phyloP scores from a whole-genome alignment of 2,329 filamentous ascomycete species.

The Diaporthe velutina region DNA sequence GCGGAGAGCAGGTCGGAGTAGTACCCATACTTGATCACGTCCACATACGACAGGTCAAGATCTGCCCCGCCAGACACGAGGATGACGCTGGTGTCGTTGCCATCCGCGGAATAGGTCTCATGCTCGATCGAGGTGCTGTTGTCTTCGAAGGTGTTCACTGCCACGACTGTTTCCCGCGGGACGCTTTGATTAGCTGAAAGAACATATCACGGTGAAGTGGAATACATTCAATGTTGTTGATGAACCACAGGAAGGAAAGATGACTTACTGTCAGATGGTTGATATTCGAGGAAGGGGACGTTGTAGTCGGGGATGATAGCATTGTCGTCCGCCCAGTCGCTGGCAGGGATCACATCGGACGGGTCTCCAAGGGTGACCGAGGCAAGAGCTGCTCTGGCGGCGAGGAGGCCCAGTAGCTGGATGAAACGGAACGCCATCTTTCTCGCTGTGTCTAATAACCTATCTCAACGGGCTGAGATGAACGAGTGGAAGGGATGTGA shows the following conservation, averaged over 20 bases:
- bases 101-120: constrained; percentile 13
- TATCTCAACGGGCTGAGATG: background rate
- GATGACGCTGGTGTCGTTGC: constrained; percentile 43
- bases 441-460: constrained; percentile 2
- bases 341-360: constrained; percentile 39
- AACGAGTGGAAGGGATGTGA: background rate
- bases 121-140: constrained; percentile 29
- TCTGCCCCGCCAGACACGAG: constrained; percentile 39
- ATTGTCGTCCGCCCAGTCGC: constrained; percentile 42
- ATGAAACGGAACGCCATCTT: background rate
- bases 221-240: constrained; percentile 7
- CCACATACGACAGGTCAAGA: constrained; percentile 44
- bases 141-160: background rate
- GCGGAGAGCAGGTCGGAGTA: constrained; percentile 41
- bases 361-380: constrained; percentile 37
- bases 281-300: constrained; percentile 35
- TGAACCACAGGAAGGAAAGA: background rate
- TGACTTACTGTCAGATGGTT: constrained; percentile 34
- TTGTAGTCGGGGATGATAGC: constrained; percentile 42
- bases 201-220: background rate
- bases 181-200: background rate
- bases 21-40: constrained; percentile 49
- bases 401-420: background rate
- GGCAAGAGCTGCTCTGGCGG: background rate
- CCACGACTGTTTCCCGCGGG: background rate